Percentiles rank a stretch among this genome's conserved stretches.
Conservation (phyloP, 2,329 filamentous ascomycete genomes). For the Epicoccum sorghinum region DNA sequence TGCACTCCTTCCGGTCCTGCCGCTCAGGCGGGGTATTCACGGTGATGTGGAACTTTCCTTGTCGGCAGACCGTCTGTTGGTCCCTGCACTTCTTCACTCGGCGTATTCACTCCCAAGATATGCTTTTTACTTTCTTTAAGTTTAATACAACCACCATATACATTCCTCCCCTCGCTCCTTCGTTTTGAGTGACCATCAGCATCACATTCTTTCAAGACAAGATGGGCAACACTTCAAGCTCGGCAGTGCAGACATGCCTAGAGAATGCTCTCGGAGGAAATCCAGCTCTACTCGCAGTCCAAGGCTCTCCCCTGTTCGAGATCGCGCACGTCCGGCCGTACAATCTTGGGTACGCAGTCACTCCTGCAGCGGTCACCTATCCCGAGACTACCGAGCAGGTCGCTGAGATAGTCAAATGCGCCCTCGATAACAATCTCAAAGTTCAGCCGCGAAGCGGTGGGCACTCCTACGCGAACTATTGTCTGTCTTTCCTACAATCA, state of each 20-base stretch:
- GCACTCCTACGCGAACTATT: conserved; percentile 65
- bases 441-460: conserved; percentile 69
- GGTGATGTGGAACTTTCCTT: background rate
- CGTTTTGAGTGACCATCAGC: background rate
- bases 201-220: background rate
- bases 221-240: conserved; percentile 42
- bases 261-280: conserved; percentile 35
- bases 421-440: conserved; percentile 56
- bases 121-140: background rate
- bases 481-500: conserved; percentile 1
- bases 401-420: conserved; percentile 64
- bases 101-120: conserved; percentile 6
- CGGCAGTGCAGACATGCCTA: conserved; percentile 37
- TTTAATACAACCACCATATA: too few species aligned
- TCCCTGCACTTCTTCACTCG: conserved; percentile 7
- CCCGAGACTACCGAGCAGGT: conserved; percentile 61
- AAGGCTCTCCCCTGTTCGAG: conserved; percentile 36
- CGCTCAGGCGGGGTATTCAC: background rate
- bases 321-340: conserved; percentile 44
- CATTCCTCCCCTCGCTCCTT: background rate
- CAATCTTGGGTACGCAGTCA: conserved; percentile 45
- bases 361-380: conserved; percentile 62
- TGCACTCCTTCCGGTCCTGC: background rate
- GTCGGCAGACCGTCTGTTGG: conserved; percentile 3
- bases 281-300: conserved; percentile 30